phyloP scores from a whole-genome alignment of 192 early-diverging fungal genomes.

The Coemansia sp. region DNA sequence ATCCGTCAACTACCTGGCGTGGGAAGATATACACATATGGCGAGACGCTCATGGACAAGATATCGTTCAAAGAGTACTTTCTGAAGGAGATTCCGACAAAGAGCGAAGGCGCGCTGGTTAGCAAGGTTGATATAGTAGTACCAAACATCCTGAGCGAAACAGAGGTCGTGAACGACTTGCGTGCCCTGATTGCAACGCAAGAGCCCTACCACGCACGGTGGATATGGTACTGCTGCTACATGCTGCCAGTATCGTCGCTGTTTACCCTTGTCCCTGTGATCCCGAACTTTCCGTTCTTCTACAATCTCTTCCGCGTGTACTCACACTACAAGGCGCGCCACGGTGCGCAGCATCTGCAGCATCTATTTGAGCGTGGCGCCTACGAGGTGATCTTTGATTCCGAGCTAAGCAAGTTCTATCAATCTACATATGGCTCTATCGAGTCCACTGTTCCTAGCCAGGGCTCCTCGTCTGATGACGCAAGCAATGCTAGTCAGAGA shows the following conservation, averaged over 20 bases:
- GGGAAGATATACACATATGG: constrained; percentile 61
- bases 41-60: constrained; percentile 65
- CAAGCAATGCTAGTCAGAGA: background rate
- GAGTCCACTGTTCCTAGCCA: background rate
- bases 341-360: constrained; percentile 54
- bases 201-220: constrained; percentile 71
- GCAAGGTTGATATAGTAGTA: constrained; percentile 38
- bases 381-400: constrained; percentile 39
- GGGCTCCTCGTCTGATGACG: background rate
- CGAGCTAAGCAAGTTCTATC: constrained; percentile 39
- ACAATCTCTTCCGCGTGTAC: constrained; percentile 78
- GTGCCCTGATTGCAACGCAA: constrained; percentile 48
- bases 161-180: constrained; percentile 53
- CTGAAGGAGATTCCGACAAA: constrained; percentile 69
- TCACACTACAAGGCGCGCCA: constrained; percentile 77
- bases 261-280: constrained; percentile 73
- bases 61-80: constrained; percentile 75
- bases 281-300: constrained; percentile 76
- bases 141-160: constrained; percentile 54
- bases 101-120: constrained; percentile 31
- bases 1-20: constrained; percentile 59
- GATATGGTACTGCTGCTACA: constrained; percentile 66
- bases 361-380: constrained; percentile 30
- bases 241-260: constrained; percentile 66
- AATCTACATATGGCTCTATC: background rate